Percentiles rank a stretch among this genome's conserved stretches.
Conservation (phyloP, 257 asterid species). For the Cinchona pubescens region DNA sequence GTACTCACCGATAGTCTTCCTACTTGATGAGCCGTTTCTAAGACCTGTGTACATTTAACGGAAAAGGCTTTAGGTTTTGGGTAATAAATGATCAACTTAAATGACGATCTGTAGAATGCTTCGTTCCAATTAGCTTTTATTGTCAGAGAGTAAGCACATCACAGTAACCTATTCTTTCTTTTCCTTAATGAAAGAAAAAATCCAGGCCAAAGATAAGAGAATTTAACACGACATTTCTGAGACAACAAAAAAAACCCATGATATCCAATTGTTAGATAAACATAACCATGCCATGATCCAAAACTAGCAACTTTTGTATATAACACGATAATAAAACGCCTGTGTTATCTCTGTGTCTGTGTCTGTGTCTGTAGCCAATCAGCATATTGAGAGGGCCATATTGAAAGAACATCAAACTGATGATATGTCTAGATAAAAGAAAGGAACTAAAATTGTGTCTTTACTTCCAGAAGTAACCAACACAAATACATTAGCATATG, state of each 20-base stretch:
- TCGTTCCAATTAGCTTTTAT: not conserved
- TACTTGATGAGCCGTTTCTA: constrained; percentile 76
- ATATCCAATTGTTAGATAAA: not conserved
- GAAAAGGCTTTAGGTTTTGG: not conserved
- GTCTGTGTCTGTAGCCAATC: not conserved
- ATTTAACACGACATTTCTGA: not conserved
- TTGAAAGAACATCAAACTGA: too few relatives aligned
- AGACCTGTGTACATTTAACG: constrained; percentile 40
- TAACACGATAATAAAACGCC: not conserved
- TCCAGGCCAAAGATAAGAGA: not conserved
- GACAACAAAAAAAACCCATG: not conserved
- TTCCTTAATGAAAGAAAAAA: not conserved
- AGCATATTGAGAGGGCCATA: too few relatives aligned
- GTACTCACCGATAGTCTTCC: constrained; percentile 71
- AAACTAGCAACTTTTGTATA: not conserved
- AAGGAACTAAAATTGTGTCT: too few relatives aligned
- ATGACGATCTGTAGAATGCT: not conserved
- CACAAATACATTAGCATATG: too few relatives aligned
- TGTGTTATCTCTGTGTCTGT: not conserved
- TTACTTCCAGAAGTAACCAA: too few relatives aligned
- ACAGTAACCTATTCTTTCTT: not conserved
- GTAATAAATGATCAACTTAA: too few relatives aligned
- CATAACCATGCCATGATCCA: not conserved
- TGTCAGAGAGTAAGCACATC: not conserved
- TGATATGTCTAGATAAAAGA: too few relatives aligned